phyloP scores from a whole-genome alignment of 345 rosid genomes.

The Eucalyptus curtisii region DNA sequence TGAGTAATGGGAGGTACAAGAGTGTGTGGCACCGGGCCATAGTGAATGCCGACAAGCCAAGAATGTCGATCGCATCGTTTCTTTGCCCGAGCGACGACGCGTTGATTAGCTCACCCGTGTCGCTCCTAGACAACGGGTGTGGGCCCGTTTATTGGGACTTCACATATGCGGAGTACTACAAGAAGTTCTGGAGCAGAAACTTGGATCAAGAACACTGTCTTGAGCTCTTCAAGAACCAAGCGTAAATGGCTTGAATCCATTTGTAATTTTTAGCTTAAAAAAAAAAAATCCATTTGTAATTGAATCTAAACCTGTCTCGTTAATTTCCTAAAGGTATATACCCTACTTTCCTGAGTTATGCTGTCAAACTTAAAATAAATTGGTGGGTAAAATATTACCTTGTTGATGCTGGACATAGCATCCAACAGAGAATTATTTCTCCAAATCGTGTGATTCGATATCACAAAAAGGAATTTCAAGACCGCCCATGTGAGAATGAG shows the following conservation, averaged over 20 bases:
- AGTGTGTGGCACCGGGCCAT: slow-evolving; percentile 83
- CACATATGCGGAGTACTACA: slow-evolving; percentile 80
- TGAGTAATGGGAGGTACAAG: slow-evolving; percentile 77
- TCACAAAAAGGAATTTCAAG: not conserved
- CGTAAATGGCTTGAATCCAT: not conserved
- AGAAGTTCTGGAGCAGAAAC: slow-evolving; percentile 82
- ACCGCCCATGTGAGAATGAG: not conserved
- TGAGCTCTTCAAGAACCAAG: slow-evolving; percentile 45
- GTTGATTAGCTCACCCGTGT: slow-evolving; percentile 42
- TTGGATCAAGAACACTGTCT: slow-evolving; percentile 77
- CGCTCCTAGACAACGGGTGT: slow-evolving; percentile 16
- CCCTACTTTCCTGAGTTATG: not conserved
- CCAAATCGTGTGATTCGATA: not conserved
- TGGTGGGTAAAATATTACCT: not conserved
- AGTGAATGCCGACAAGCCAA: slow-evolving; percentile 36
- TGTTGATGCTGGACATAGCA: no score
- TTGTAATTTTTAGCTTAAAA: not conserved
- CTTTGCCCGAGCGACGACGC: slow-evolving; percentile 52
- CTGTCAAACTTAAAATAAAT: not conserved
- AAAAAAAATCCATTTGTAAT: no score
- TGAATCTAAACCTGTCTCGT: rapidly evolving
- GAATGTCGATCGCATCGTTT: slow-evolving; percentile 75
- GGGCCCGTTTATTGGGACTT: slow-evolving; percentile 49
- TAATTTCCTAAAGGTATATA: not conserved
- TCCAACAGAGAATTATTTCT: no score